Base-by-base conservation (phyloP, 1,284 basidiomycete species). In the Prillingera fragicola region DNA sequence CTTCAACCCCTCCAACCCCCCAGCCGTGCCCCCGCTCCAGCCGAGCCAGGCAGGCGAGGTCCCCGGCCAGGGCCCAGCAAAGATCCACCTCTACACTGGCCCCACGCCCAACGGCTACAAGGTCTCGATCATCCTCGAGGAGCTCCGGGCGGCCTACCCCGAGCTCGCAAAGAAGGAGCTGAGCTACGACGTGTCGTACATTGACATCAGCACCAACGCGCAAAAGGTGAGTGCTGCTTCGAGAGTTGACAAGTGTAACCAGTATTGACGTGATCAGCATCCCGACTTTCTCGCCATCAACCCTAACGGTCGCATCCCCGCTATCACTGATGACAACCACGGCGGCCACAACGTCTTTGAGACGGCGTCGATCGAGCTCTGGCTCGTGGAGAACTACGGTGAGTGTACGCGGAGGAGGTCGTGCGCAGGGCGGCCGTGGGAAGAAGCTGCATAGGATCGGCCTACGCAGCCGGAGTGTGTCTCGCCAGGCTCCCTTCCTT, bases 81-180 rank as follows among this genome's bases (percentile, higher is more conserved):
- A 67, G 43, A 72, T 86, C 56, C 52, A 80, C 42, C 73, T 87
- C 27, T 86, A 84, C 71, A 82, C 80, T 8, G 72, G 62, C 3
- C 50, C 65, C 15, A 85, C 84, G 0, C 83, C 85, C 14, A 87
- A 67, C 52, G 67, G 85, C n/a, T 62, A 75, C 62, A 81, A 81
- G 59, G 74, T 62, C n/a, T 76, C 78, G 9, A 72, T 81, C 56
- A 67, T 79, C 33, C 77, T 85, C 31, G 84, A 85, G 60, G 85
- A 86, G 61, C 75, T 87, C 52, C 81, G 79, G 56, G 75, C 74
- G 13, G 70, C 74, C 22, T 82, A 85, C 57, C 70, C 73, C 13
- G 52, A 59, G 24, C 28, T 33, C n/a, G 43, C 50, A 4, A 41
- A 43, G 32, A 18, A 24, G 10, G 73, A 67, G 25, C 62, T 85